Evolutionary conservation across 73 alveolate species (phyloP).

Genomic region (Tetrahymena malaccensis): DNA sequence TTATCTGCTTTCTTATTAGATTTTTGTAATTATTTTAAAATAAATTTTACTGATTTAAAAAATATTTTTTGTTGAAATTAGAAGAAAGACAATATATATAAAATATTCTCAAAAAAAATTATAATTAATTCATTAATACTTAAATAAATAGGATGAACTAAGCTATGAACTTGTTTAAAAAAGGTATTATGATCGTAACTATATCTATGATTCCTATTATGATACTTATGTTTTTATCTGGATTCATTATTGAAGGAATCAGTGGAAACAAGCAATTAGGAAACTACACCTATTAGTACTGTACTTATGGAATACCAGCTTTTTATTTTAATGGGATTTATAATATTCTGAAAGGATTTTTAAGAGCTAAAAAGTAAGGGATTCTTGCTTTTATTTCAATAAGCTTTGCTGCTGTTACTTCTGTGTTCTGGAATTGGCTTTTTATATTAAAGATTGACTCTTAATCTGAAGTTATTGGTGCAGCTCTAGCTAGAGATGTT

Average conservation of each 20-base stretch:
- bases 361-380: background rate
- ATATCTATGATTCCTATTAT: slow-evolving; percentile 1
- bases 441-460: background rate
- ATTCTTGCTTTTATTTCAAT: background rate
- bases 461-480: background rate
- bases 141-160: background rate
- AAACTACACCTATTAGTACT: background rate
- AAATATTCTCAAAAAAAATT: no score
- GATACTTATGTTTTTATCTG: background rate
- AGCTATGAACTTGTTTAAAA: background rate
- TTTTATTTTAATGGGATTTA: background rate
- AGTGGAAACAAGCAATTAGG: background rate
- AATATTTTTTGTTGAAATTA: background rate
- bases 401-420: background rate
- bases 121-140: background rate
- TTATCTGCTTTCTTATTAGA: no score
- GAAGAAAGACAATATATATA: background rate
- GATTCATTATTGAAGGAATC: background rate
- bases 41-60: no score
- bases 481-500: background rate
- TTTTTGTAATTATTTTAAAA: background rate
- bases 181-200: background rate
- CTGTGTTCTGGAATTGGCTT: background rate
- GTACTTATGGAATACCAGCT: background rate
- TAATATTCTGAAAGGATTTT: background rate